These are phyloP conservation scores for Alternaria infectoria DNA, from an alignment of 2,329 filamentous ascomycete species.

Conservation along the genomic window DNA sequence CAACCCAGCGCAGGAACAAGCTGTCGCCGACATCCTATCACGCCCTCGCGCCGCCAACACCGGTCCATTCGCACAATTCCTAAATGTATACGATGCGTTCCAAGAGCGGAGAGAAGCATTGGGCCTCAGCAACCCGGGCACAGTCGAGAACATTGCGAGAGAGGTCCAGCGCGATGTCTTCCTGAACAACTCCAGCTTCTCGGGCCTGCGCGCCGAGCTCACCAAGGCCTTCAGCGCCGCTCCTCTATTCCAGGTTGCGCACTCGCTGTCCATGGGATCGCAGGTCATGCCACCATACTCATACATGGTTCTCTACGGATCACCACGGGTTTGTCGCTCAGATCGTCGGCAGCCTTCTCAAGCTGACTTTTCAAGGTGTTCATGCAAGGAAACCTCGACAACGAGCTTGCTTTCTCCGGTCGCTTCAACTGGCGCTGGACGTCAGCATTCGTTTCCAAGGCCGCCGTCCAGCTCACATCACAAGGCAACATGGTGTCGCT, in stretches of 20 bases:
- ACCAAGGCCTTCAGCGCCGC: constrained; percentile 95
- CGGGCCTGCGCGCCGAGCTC: constrained; percentile 91
- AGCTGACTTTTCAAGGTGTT: constrained; percentile 70
- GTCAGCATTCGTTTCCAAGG: constrained; percentile 80
- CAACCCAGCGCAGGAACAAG: constrained; percentile 42
- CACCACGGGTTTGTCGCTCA: constrained; percentile 73
- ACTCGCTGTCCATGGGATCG: constrained; percentile 91
- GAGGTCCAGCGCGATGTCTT: constrained; percentile 97
- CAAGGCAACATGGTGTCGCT: constrained; percentile 90
- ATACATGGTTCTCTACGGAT: constrained; percentile 92
- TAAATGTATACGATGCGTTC: constrained; percentile 81
- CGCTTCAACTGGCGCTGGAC: constrained; percentile 95
- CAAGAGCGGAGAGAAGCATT: constrained; percentile 85
- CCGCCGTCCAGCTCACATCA: constrained; percentile 82
- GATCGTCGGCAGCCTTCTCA: constrained; percentile 1
- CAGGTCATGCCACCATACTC: constrained; percentile 93
- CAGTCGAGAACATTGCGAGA: constrained; percentile 84
- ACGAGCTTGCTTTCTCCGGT: constrained; percentile 83
- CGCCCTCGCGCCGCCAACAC: constrained; percentile 60
- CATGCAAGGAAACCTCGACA: constrained; percentile 93
- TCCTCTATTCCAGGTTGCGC: constrained; percentile 95
- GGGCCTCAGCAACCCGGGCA: constrained; percentile 89
- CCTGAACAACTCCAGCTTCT: constrained; percentile 96
- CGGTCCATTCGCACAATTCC: constrained; percentile 73
- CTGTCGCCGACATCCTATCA: constrained; percentile 66